These are phyloP conservation scores for Exsudoporus frostii DNA, from an alignment of 768 basidiomycete species.

Conservation along the genomic window DNA sequence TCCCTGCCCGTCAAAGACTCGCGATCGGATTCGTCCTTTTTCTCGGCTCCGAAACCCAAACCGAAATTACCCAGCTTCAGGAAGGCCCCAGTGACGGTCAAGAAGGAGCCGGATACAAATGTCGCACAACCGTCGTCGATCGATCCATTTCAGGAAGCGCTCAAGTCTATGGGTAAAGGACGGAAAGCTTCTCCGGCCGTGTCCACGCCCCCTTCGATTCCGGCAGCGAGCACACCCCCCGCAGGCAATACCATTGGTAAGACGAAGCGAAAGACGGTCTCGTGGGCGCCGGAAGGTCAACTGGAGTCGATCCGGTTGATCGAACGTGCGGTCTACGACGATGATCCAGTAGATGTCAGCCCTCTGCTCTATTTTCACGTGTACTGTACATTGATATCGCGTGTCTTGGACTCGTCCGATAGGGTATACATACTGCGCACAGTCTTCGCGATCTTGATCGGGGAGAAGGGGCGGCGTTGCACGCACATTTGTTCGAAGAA, in stretches of 20 bases:
- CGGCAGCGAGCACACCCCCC: conserved; percentile 31
- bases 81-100: conserved; percentile 56
- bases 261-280: conserved; percentile 74
- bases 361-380: conserved; percentile 39
- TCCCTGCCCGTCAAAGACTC: conserved; percentile 59
- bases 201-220: conserved; percentile 51
- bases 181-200: conserved; percentile 61
- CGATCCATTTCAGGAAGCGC: conserved; percentile 80
- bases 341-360: conserved; percentile 86
- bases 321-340: conserved; percentile 85
- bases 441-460: conserved; percentile 84
- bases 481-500: conserved; percentile 82
- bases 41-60: conserved; percentile 83
- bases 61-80: conserved; percentile 84
- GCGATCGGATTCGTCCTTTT: conserved; percentile 84
- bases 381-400: conserved; percentile 52
- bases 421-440: conserved; percentile 71
- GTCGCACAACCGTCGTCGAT: conserved; percentile 73
- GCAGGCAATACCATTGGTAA: conserved; percentile 39
- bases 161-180: conserved; percentile 68
- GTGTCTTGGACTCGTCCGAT: conserved; percentile 37
- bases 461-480: conserved; percentile 82
- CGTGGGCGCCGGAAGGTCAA: conserved; percentile 71
- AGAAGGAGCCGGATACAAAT: conserved; percentile 55
- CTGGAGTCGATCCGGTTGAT: conserved; percentile 77